These are phyloP conservation scores for Alternaria novae-zelandiae DNA, from an alignment of 2,329 filamentous ascomycete genomes.

Conservation along the genomic window DNA sequence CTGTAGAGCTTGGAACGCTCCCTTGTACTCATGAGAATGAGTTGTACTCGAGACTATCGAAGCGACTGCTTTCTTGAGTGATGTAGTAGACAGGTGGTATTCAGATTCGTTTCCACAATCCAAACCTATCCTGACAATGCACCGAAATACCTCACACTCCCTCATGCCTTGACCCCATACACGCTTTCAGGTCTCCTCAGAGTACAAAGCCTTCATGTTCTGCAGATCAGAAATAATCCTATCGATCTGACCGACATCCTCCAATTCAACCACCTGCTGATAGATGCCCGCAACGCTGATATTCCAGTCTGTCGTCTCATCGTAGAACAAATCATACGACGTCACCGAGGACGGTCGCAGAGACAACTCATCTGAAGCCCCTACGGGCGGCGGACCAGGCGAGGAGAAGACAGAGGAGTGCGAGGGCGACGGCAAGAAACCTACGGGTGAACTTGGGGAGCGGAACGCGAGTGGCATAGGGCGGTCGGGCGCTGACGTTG, in stretches of 20 bases:
- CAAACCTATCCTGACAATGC: not conserved
- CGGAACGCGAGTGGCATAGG: slow-evolving; percentile 32
- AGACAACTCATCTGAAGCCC: not conserved
- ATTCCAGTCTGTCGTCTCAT: not conserved
- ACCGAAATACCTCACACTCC: not conserved
- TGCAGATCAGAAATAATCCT: not conserved
- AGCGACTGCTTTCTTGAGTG: not conserved
- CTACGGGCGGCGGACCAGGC: not conserved
- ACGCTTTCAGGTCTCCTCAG: not conserved
- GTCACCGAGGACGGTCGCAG: not conserved
- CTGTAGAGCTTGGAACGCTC: not conserved
- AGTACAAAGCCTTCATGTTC: not conserved
- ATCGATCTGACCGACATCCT: not conserved
- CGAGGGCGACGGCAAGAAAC: not conserved
- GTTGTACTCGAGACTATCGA: not conserved
- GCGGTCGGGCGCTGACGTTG: slow-evolving; percentile 30
- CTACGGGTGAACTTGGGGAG: slow-evolving; percentile 12
- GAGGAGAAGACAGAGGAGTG: not conserved
- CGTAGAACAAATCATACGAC: not conserved
- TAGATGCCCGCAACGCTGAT: not conserved
- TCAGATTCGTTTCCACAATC: not conserved
- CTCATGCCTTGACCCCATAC: not conserved
- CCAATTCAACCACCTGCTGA: not conserved
- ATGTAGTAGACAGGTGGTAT: not conserved
- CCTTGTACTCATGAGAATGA: not conserved